Evolutionary conservation across 2,329 filamentous ascomycete genomes (phyloP).

Genomic region (Paecilomyces sp.): DNA sequence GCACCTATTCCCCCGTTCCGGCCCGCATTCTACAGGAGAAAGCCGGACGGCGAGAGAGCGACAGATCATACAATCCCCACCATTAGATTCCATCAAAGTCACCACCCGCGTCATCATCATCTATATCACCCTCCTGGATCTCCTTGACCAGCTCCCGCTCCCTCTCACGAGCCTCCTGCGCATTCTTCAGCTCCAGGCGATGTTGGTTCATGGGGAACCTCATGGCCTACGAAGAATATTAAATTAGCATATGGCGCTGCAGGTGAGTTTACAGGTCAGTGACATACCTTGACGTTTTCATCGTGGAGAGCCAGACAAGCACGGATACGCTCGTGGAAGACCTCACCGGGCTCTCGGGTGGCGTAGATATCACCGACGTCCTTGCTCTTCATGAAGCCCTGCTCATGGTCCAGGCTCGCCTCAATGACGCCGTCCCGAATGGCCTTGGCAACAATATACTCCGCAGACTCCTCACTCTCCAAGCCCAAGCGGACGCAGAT

Average conservation of each 20-base stretch:
- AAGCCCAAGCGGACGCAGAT: slow-evolving; percentile 94
- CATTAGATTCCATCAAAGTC: slow-evolving; percentile 92
- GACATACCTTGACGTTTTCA: slow-evolving; percentile 87
- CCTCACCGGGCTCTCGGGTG: slow-evolving; percentile 89
- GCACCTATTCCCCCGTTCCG: not conserved
- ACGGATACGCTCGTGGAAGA: slow-evolving; percentile 92
- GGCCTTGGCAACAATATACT: slow-evolving; percentile 98
- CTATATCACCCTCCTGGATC: slow-evolving; percentile 94
- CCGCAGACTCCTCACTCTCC: slow-evolving; percentile 91
- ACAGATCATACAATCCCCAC: slow-evolving; percentile 2
- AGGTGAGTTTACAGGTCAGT: not conserved
- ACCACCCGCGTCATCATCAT: slow-evolving; percentile 90
- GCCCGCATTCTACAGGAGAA: not conserved
- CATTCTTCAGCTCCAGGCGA: slow-evolving; percentile 92
- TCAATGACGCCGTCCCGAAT: slow-evolving; percentile 97
- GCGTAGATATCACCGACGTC: slow-evolving; percentile 94
- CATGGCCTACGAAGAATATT: slow-evolving; percentile 64
- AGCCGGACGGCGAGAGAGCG: not conserved
- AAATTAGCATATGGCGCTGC: slow-evolving; percentile 1
- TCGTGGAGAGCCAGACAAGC: slow-evolving; percentile 90
- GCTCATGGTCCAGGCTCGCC: slow-evolving; percentile 86
- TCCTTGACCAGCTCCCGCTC: slow-evolving; percentile 98
- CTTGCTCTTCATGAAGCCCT: slow-evolving; percentile 97
- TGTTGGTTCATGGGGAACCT: slow-evolving; percentile 99
- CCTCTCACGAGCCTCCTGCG: slow-evolving; percentile 92